These are phyloP conservation scores for Populus ilicifolia DNA, from an alignment of 345 rosid genomes.

Conservation along the genomic window DNA sequence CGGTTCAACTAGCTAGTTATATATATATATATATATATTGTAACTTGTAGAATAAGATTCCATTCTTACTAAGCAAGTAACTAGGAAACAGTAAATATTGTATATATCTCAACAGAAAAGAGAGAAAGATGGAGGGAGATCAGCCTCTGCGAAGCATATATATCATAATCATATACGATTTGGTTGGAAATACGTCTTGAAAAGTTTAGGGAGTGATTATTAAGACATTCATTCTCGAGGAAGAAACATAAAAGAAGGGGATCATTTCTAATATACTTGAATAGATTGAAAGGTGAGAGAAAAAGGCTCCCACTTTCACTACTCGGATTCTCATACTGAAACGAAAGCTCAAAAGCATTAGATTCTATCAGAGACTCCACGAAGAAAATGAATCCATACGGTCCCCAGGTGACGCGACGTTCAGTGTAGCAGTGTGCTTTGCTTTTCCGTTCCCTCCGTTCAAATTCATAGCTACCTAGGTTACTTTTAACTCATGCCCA, in stretches of 20 bases:
- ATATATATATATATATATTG: background rate
- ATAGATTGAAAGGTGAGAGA: background rate
- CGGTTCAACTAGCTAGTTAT: too few relatives aligned
- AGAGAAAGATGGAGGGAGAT: background rate
- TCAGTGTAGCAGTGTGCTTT: background rate
- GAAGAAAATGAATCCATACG: background rate
- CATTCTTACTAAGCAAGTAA: background rate
- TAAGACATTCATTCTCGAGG: background rate
- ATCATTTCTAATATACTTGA: too few relatives aligned
- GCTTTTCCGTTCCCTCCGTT: background rate
- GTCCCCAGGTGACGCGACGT: background rate
- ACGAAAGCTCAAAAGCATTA: slow-evolving; percentile 15
- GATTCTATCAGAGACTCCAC: slow-evolving; percentile 11
- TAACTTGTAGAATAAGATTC: background rate
- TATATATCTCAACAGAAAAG: background rate
- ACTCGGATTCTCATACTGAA: slow-evolving; percentile 8
- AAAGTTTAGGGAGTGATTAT: too few relatives aligned
- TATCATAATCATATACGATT: background rate
- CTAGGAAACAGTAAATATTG: background rate
- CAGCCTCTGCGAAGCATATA: background rate
- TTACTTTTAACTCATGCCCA: background rate
- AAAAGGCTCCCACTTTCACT: background rate
- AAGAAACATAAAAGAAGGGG: background rate
- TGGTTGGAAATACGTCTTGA: too few relatives aligned
- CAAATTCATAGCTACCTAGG: background rate